Evolutionary conservation across 139 green algal species (phyloP).

Genomic region (Trebouxia sp.): DNA sequence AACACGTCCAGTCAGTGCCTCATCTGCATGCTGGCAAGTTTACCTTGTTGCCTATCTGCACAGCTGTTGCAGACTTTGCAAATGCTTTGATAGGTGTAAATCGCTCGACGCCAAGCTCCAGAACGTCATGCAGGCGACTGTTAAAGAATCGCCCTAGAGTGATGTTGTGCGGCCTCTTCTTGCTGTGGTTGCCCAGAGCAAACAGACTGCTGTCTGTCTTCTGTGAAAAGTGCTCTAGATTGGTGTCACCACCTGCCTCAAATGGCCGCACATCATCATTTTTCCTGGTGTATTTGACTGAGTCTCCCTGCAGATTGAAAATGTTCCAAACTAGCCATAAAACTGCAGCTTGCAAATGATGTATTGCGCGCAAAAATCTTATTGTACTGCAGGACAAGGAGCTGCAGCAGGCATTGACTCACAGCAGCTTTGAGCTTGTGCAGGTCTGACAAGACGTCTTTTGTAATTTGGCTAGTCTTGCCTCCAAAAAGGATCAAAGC

Average conservation of each 20-base stretch:
- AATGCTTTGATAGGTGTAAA: constrained; percentile 60
- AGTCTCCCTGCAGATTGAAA: constrained; percentile 57
- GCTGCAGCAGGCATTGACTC: no score
- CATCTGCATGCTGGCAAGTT: no score
- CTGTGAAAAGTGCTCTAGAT: constrained; percentile 65
- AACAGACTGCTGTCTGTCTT: constrained; percentile 75
- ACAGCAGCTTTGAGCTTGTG: constrained; percentile 79
- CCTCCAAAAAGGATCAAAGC: constrained; percentile 72
- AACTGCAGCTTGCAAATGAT: no score
- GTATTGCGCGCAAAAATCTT: no score
- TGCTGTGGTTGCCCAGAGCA: constrained; percentile 82
- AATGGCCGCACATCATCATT: constrained; percentile 88
- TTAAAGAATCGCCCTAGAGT: constrained; percentile 80
- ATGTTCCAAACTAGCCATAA: no score
- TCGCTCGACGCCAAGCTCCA: constrained; percentile 77
- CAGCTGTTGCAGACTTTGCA: constrained; percentile 28
- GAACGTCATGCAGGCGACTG: constrained; percentile 77
- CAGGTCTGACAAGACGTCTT: constrained; percentile 73
- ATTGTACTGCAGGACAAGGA: no score
- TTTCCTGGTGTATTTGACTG: constrained; percentile 70
- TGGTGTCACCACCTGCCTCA: constrained; percentile 79
- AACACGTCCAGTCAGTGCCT: no score
- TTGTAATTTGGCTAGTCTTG: constrained; percentile 72
- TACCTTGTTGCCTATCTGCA: constrained; percentile 65
- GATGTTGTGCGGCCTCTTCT: constrained; percentile 98